Evolutionary conservation across 1,284 basidiomycete species (phyloP).

Genomic region (Irpex lacteus): DNA sequence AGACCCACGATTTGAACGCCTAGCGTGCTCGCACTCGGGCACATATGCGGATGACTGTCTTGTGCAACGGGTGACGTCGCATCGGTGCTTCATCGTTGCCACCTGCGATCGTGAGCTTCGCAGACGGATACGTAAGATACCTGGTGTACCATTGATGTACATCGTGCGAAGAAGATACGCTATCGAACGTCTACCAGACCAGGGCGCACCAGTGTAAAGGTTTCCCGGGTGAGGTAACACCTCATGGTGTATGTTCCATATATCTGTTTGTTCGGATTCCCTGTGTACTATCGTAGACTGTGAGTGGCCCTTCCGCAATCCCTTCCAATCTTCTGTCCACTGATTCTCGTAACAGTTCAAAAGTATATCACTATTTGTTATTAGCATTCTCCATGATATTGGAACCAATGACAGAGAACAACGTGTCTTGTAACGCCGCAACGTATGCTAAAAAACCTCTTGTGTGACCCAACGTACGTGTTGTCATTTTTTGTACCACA

Average conservation of each 20-base stretch:
- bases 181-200: constrained; percentile 91
- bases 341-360: neutral
- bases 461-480: neutral
- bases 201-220: constrained; percentile 62
- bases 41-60: constrained; percentile 99
- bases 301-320: neutral
- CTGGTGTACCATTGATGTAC: constrained; percentile 95
- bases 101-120: constrained; percentile 97
- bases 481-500: neutral
- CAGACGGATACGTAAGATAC: constrained; percentile 88
- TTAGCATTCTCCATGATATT: neutral
- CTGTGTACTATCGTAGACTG: neutral
- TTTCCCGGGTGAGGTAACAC: neutral
- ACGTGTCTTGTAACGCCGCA: neutral
- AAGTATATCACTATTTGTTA: neutral
- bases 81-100: constrained; percentile 97
- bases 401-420: neutral
- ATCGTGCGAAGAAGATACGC: constrained; percentile 89
- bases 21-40: constrained; percentile 89
- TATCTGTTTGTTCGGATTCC: neutral
- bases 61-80: constrained; percentile 90
- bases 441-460: neutral
- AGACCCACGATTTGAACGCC: constrained; percentile 94
- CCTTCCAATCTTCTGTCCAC: neutral
- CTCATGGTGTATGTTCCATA: neutral